Evolutionary conservation across 2,329 filamentous ascomycete species (phyloP).

Genomic region (Pseudonectria buxi): DNA sequence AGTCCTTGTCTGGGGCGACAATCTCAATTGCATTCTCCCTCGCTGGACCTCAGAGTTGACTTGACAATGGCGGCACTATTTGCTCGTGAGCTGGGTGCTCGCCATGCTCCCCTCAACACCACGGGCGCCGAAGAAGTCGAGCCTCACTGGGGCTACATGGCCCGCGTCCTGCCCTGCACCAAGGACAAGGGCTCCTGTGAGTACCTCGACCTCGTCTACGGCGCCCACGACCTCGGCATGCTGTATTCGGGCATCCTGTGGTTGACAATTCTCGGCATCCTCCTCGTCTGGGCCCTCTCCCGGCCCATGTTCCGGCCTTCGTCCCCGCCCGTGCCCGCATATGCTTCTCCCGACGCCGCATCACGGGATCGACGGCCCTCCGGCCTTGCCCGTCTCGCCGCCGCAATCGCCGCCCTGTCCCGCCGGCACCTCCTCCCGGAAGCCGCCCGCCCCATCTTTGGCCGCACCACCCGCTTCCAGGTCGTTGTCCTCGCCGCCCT

Average conservation of each 20-base stretch:
- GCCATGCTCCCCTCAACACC: constrained; percentile 36
- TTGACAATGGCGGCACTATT: constrained; percentile 12
- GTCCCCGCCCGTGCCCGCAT: constrained; percentile 10
- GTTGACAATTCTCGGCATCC: constrained; percentile 36
- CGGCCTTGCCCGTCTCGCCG: constrained; percentile 22
- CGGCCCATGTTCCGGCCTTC: constrained; percentile 21
- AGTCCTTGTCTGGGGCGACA: too few species aligned
- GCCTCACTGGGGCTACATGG: constrained; percentile 42
- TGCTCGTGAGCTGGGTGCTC: constrained; percentile 15
- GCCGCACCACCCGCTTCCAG: constrained; percentile 62
- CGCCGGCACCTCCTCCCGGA: constrained; percentile 56
- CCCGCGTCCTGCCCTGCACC: constrained; percentile 38
- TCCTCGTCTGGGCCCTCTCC: constrained; percentile 35
- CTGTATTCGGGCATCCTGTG: constrained; percentile 45
- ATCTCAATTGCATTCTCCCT: too few species aligned
- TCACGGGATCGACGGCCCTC: constrained; percentile 4
- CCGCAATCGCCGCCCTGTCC: constrained; percentile 33
- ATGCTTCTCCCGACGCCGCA: constrained; percentile 16
- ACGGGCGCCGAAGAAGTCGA: constrained; percentile 28
- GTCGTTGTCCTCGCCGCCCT: constrained; percentile 54
- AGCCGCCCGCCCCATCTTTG: constrained; percentile 51
- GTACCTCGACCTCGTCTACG: constrained; percentile 46
- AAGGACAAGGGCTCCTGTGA: constrained; percentile 41
- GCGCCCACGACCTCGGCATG: constrained; percentile 42
- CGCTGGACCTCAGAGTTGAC: background rate